phyloP scores from a whole-genome alignment of 129 eudicot genomes.

The Chrysanthemum seticuspe region DNA sequence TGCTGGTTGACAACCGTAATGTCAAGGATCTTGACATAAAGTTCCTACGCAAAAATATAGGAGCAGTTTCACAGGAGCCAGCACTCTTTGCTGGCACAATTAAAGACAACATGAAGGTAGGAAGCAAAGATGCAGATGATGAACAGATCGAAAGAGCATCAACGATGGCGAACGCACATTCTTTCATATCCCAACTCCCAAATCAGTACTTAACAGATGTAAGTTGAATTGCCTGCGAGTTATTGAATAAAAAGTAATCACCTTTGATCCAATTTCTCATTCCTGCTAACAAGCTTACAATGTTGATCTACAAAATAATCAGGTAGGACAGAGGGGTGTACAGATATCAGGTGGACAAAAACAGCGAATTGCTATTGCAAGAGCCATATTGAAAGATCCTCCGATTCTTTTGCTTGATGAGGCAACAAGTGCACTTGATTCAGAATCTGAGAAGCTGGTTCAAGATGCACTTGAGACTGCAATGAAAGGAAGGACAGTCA shows the following conservation, averaged over 20 bases:
- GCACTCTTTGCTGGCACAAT: conserved; percentile 78
- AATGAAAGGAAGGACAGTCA: conserved; percentile 82
- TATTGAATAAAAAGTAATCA: too few species aligned
- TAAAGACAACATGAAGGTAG: conserved; percentile 68
- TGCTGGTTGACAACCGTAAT: conserved; percentile 61
- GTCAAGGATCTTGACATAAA: conserved; percentile 69
- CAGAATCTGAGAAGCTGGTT: conserved; percentile 80
- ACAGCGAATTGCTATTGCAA: conserved; percentile 78
- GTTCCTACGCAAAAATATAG: conserved; percentile 66
- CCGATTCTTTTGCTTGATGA: conserved; percentile 87
- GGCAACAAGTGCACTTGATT: conserved; percentile 89
- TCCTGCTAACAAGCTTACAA: too few species aligned
- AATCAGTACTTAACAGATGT: conserved; percentile 75
- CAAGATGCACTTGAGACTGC: conserved; percentile 89
- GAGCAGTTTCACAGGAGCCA: conserved; percentile 89
- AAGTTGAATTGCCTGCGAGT: conserved; percentile 25
- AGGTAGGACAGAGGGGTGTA: conserved; percentile 81
- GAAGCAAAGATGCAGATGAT: conserved; percentile 61
- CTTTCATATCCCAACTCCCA: conserved; percentile 84
- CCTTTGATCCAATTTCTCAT: too few species aligned
- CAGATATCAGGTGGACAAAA: conserved; percentile 89
- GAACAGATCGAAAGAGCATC: conserved; percentile 62
- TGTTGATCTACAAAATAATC: too few species aligned
- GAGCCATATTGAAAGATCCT: conserved; percentile 77
- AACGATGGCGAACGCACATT: conserved; percentile 70